A percentile compares a stretch with the other conserved stretches of the same genome.
Conservation (phyloP, 805 yeast species). For the Candida hungchunana region DNA sequence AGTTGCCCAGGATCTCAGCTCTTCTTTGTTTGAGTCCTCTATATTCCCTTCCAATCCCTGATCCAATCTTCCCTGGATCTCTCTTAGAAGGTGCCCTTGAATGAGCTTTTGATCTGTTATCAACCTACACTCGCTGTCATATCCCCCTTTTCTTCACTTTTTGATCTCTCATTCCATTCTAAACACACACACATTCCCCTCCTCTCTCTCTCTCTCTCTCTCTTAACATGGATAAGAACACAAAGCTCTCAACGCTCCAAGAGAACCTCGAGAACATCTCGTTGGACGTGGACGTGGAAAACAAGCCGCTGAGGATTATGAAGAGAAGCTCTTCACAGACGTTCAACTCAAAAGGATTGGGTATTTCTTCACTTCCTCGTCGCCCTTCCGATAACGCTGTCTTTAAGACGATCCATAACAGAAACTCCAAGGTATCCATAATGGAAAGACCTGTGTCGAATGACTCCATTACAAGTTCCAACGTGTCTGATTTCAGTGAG, state of each 20-base stretch:
- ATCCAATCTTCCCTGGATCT: not conserved
- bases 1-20: not conserved
- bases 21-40: not conserved
- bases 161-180: not conserved
- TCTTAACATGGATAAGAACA: not conserved
- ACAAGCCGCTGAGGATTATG: slow-evolving; percentile 4
- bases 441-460: slow-evolving; percentile 28
- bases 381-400: slow-evolving; percentile 25
- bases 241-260: slow-evolving; percentile 8
- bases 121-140: not conserved
- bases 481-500: slow-evolving; percentile 20
- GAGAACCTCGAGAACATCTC: slow-evolving; percentile 15
- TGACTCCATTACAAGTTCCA: slow-evolving; percentile 24
- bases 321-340: slow-evolving; percentile 8
- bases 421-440: slow-evolving; percentile 13
- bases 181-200: not conserved
- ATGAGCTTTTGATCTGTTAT: not conserved
- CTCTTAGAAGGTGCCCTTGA: too few species aligned
- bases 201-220: not conserved
- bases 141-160: too few species aligned
- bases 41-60: not conserved
- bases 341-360: slow-evolving; percentile 18
- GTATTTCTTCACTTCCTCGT: slow-evolving; percentile 15
- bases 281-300: slow-evolving; percentile 10
- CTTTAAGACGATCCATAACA: slow-evolving; percentile 10